Evolutionary conservation across 208 protist genomes (phyloP).

Genomic region (Leishmania martiniquensis): DNA sequence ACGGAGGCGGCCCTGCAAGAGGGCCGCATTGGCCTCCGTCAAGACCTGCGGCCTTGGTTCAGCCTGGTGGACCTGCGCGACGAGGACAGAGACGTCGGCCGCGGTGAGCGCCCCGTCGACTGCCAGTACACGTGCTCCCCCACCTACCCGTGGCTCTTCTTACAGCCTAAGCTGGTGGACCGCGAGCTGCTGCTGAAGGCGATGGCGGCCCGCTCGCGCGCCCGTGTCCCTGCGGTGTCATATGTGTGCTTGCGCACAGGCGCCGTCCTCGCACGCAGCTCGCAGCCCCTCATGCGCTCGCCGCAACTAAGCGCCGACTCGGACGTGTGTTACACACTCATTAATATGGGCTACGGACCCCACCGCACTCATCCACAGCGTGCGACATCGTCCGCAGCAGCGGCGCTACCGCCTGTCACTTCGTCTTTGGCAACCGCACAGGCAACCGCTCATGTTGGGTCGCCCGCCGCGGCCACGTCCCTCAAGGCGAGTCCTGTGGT

Average conservation of each 20-base stretch:
- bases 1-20: constrained; percentile 23
- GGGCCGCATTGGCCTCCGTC: constrained; percentile 30
- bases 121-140: constrained; percentile 45
- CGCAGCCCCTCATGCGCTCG: constrained; percentile 80
- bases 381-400: not conserved
- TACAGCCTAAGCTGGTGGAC: constrained; percentile 52
- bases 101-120: constrained; percentile 8
- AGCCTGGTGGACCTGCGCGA: constrained; percentile 36
- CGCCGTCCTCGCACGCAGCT: constrained; percentile 70
- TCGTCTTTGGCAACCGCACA: not conserved
- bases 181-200: constrained; percentile 49
- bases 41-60: constrained; percentile 75
- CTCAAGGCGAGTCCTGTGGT: not conserved
- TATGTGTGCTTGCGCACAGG: constrained; percentile 77
- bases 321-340: constrained; percentile 55
- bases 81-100: constrained; percentile 11
- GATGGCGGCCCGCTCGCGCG: constrained; percentile 73
- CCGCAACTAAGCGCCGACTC: constrained; percentile 44
- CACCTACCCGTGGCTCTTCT: constrained; percentile 80
- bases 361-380: constrained; percentile 13
- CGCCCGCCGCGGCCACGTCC: not conserved
- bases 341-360: constrained; percentile 35
- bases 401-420: not conserved
- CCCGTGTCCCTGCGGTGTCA: constrained; percentile 81
- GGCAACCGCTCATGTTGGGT: not conserved